Base-by-base conservation (phyloP, 1,284 basidiomycete genomes). In the Trichosporon faecale region DNA sequence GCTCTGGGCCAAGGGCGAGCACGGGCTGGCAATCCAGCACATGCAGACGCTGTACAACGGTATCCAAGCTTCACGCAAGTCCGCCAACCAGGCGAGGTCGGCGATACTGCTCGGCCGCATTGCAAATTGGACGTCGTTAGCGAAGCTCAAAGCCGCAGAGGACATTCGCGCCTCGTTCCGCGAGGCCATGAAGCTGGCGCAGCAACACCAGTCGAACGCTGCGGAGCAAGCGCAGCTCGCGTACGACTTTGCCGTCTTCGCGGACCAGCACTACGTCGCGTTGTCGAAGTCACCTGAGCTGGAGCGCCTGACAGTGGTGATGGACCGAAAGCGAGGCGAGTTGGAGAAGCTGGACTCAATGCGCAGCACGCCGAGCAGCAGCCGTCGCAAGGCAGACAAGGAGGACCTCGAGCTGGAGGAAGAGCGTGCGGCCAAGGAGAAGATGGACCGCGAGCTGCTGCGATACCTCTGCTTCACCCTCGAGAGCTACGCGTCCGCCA, bases 111-210 rank as follows among this genome's bases (percentile, higher is more conserved):
- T 67, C 2, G 71, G 70, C 8, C 69, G 73, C 12, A 35, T 95
- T 92, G 95, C 95, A 2, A 87, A 91, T 23, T 99, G 96, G 96
- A 90, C 89, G 25, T 89, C 92, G 2, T 89, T 92, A 74, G 94
- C 96, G 2, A 91, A 92, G 71, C 84, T 95, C 44, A 90, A 92
- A 77, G 91, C 91, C 64, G 90, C 94, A 0, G 85, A 87, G n/a
- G 88, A 89, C 64, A 95, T 98, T 68, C 87, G 88, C 71, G 76
- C 84, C 3, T 94, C 89, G 77, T 98, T 98, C 78, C 84, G 76
- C 12, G 49, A 73, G 12, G 76, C 78, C 0, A 70, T 66, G 35
- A 65, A 27, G 2, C 55, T 74, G 1, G 73, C 73, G 12, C 61
- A 67, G 25, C 67, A 40, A 6, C 61, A 65, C 21, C 21, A 55